Evolutionary conservation across 805 yeast species (phyloP).

Genomic region (Saccharomycopsis oosterbeekiorum): DNA sequence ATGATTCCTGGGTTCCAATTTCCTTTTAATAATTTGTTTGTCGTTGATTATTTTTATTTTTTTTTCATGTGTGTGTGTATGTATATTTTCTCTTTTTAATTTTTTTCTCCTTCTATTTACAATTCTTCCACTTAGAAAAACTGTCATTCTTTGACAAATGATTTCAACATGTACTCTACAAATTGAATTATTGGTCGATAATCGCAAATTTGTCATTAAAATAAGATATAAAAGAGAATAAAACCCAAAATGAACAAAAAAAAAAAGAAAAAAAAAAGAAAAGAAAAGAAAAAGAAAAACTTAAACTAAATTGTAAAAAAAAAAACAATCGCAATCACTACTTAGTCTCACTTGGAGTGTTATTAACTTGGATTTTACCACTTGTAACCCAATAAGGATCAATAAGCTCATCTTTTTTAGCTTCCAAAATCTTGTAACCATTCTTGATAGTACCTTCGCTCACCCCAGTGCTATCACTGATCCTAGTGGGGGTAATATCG

Average conservation of each 20-base stretch:
- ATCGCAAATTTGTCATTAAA: background rate
- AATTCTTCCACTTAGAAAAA: too few species aligned
- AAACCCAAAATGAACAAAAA: too few species aligned
- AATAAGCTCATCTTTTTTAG: constrained; percentile 60
- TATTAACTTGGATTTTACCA: background rate
- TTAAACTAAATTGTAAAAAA: background rate
- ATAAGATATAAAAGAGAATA: background rate
- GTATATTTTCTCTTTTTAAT: too few species aligned
- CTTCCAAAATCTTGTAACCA: constrained; percentile 72
- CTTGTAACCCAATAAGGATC: constrained; percentile 57
- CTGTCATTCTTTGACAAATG: too few species aligned
- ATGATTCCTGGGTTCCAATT: too few species aligned
- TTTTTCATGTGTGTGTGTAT: too few species aligned
- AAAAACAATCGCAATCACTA: background rate
- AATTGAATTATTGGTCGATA: background rate
- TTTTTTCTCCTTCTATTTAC: too few species aligned
- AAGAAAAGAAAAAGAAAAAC: background rate
- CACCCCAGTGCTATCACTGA: constrained; percentile 89
- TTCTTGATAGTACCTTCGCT: constrained; percentile 96
- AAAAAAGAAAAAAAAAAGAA: background rate
- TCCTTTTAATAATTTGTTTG: too few species aligned
- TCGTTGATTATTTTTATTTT: too few species aligned
- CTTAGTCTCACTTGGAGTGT: background rate
- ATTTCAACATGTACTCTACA: too few species aligned
- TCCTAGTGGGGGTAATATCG: constrained; percentile 64